Evolutionary conservation across 495 filamentous ascomycete species (phyloP).

Genomic region (Podospora bellae-mahoneyi): DNA sequence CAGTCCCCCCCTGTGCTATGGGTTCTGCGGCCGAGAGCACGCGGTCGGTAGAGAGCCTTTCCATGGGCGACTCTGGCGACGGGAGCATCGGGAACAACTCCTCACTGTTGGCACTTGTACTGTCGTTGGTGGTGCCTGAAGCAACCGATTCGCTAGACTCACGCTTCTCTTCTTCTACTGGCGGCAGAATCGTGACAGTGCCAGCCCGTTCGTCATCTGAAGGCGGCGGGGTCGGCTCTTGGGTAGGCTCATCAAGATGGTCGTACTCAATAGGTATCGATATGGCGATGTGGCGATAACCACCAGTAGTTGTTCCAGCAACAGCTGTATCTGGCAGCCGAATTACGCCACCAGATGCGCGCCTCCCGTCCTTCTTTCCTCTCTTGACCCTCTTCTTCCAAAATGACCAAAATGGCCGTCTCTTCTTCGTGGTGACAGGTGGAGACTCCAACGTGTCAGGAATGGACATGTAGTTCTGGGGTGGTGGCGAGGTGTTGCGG

Average conservation of each 20-base stretch:
- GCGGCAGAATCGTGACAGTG: background rate
- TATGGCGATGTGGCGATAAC: slow-evolving; percentile 50
- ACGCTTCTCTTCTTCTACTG: background rate
- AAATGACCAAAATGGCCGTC: slow-evolving; percentile 18
- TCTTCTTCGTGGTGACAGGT: slow-evolving; percentile 4
- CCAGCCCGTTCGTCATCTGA: background rate
- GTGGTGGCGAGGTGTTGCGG: slow-evolving; percentile 39
- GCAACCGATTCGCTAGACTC: background rate
- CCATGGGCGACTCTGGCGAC: slow-evolving; percentile 2
- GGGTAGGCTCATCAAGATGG: slow-evolving; percentile 13
- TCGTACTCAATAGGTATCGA: slow-evolving; percentile 45
- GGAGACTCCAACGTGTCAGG: slow-evolving; percentile 20
- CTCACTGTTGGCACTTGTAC: background rate
- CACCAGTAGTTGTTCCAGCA: slow-evolving; percentile 38
- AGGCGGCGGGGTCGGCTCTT: background rate
- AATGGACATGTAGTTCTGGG: slow-evolving; percentile 39
- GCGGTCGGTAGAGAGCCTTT: background rate
- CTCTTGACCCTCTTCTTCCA: slow-evolving; percentile 8
- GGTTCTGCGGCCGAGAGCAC: background rate
- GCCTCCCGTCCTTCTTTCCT: background rate
- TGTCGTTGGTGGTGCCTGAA: background rate
- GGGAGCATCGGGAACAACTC: background rate
- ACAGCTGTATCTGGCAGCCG: slow-evolving; percentile 47
- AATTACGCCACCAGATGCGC: slow-evolving; percentile 25
- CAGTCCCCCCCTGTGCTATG: background rate